Percentiles rank a stretch among this genome's conserved stretches.
These are phyloP conservation scores for Herpetomonas muscarum DNA, from an alignment of 208 protist species.

Conservation along the genomic window DNA sequence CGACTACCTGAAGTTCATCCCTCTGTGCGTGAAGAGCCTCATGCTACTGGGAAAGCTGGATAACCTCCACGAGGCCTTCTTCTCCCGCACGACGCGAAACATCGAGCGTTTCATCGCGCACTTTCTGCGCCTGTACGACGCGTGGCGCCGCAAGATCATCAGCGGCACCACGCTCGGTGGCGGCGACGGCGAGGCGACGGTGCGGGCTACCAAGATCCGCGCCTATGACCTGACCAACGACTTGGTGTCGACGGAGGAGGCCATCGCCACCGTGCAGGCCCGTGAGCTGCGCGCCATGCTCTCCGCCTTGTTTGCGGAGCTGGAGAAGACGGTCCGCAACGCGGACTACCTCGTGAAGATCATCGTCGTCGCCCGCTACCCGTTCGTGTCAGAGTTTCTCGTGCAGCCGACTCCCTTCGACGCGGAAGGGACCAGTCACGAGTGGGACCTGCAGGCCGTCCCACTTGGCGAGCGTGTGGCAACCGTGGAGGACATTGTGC, in stretches of 20 bases:
- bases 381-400: conserved; percentile 58
- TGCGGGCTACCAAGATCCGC: conserved; percentile 51
- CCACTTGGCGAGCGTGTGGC: conserved; percentile 20
- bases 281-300: conserved; percentile 63
- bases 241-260: conserved; percentile 68
- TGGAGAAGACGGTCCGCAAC: conserved; percentile 83
- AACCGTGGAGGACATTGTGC: conserved; percentile 33
- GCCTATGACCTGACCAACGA: conserved; percentile 54
- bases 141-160: conserved; percentile 50
- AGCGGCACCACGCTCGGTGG: conserved; percentile 20
- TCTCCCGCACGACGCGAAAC: conserved; percentile 44
- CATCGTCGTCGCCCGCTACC: conserved; percentile 56
- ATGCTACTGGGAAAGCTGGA: conserved; percentile 56
- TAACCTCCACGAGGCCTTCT: conserved; percentile 71
- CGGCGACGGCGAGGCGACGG: conserved; percentile 30
- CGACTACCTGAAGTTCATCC: conserved; percentile 74
- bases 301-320: conserved; percentile 63
- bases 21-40: conserved; percentile 68
- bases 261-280: conserved; percentile 53
- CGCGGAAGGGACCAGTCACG: conserved; percentile 24
- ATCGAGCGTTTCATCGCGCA: conserved; percentile 69
- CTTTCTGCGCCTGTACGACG: conserved; percentile 74
- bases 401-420: conserved; percentile 40
- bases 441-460: conserved; percentile 40
- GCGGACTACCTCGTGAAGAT: conserved; percentile 70